A percentile compares a stretch with the other conserved stretches of the same genome.
phyloP scores from a whole-genome alignment of 2,329 filamentous ascomycete genomes.

The Xylariomycetidae sp. region DNA sequence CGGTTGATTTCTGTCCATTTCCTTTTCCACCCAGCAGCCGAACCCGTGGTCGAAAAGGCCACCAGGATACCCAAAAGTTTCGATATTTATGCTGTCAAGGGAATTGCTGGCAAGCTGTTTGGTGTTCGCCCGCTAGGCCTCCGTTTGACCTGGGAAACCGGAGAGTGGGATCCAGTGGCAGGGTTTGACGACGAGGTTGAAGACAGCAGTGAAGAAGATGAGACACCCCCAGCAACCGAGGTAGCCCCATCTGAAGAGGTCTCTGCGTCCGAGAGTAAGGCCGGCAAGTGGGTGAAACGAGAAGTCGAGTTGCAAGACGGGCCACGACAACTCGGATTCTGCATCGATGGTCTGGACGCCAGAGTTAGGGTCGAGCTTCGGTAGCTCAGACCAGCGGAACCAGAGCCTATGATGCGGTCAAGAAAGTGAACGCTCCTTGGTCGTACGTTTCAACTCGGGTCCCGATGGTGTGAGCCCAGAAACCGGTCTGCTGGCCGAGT shows the following conservation, averaged over 20 bases:
- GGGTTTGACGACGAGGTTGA: conserved; percentile 54
- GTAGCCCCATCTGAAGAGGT: conserved; percentile 7
- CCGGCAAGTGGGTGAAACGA: conserved; percentile 63
- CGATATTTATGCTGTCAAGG: conserved; percentile 76
- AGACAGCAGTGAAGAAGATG: conserved; percentile 46
- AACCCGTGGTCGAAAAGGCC: conserved; percentile 21
- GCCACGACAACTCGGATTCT: conserved; percentile 75
- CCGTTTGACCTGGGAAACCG: conserved; percentile 78
- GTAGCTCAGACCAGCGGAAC: conserved; percentile 11
- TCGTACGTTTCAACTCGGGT: not conserved
- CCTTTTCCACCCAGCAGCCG: conserved; percentile 13
- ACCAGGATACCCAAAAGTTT: conserved; percentile 65
- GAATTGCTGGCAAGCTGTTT: conserved; percentile 69
- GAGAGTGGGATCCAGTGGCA: conserved; percentile 77
- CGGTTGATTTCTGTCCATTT: conserved; percentile 64
- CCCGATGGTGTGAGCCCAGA: no score
- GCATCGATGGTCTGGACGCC: conserved; percentile 68
- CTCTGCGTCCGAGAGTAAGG: conserved; percentile 24
- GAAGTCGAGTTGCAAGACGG: conserved; percentile 77
- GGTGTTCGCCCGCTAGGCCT: conserved; percentile 56
- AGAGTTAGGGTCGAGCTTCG: conserved; percentile 62
- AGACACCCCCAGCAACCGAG: conserved; percentile 26
- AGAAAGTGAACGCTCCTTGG: not conserved
- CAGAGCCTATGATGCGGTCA: not conserved
- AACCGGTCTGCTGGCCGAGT: no score